Evolutionary conservation across 305 asterid species (phyloP).

Genomic region (Fraxinus sp.): DNA sequence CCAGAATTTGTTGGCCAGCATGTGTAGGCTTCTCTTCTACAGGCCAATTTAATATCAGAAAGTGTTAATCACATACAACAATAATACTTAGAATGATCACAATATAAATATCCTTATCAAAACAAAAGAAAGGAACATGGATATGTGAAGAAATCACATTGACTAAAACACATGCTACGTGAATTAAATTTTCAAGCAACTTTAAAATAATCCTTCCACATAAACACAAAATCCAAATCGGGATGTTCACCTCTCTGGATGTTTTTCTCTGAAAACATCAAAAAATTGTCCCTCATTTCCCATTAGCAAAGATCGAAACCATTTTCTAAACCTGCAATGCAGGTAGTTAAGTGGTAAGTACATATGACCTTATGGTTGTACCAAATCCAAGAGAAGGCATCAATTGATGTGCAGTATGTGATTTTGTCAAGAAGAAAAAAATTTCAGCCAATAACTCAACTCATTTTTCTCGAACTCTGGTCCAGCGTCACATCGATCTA

Average conservation of each 20-base stretch:
- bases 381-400: constrained; percentile 18
- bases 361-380: constrained; percentile 13
- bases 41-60: constrained; percentile 20
- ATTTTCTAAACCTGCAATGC: constrained; percentile 68
- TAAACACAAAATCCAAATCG: constrained; percentile 10
- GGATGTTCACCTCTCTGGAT: constrained; percentile 70
- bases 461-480: constrained; percentile 83
- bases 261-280: constrained; percentile 76
- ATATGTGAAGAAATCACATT: not conserved
- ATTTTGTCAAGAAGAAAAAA: constrained; percentile 2
- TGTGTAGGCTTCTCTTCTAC: constrained; percentile 80
- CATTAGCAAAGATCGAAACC: constrained; percentile 86
- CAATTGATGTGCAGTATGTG: constrained; percentile 12
- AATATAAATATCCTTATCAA: not conserved
- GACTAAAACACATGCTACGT: constrained; percentile 1
- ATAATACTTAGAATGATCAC: not conserved
- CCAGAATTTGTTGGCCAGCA: constrained; percentile 96
- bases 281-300: constrained; percentile 66
- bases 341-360: not conserved
- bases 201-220: constrained; percentile 6
- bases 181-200: not conserved
- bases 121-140: not conserved
- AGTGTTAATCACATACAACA: constrained; percentile 14
- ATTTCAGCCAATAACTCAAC: constrained; percentile 48
- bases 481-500: constrained; percentile 89